Base-by-base conservation (phyloP, 2,329 filamentous ascomycete species). In the Aspergillus sp. region DNA sequence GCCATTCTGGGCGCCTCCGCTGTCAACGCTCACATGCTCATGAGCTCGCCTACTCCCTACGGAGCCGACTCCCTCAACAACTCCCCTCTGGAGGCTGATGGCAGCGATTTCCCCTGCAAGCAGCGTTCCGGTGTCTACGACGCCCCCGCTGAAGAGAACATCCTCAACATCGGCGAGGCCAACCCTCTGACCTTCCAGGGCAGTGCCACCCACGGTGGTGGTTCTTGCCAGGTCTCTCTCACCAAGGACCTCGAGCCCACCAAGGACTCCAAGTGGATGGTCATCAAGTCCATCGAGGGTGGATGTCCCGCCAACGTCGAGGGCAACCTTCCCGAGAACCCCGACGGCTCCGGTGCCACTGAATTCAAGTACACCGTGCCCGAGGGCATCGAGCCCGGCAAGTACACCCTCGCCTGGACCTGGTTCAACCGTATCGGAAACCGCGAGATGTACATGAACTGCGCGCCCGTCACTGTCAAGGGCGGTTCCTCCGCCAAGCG, bases 371-470 rank as follows among this genome's bases (percentile, higher is more conserved):
- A 88, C 78, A 84, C 78, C 0, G 86, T 97, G 6, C 94, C 93
- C 0, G 73, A 82, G 0, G 85, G 87, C 22, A 83, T 97, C 51
- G 85, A 88, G 9, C 79, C 87, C 1, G 95, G 94, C 4, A 84
- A 92, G 46, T 93, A 90, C 26, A 90, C 88, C 0, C 81, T 98
- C 5, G 91, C 91, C 0, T 98, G 93, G 92, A 92, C 92, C 0
- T 98, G 95, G 95, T 87, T 96, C 77, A 98, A 98, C 77, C 90
- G 89, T 60, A 71, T 96, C 10, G 95, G 95, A 2, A 96, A 96
- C 80, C 88, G 93, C 1, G 95, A 98, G 73, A 92, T 96, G 84
- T 97, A 98, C 83, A 96, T 96, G 92, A 96, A 96, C 83, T 99
- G 94, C 68, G 91, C 90, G 0, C 86, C 91, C 0, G 75, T 96